Evolutionary conservation across 176 grass and related monocot species (phyloP), one percentile per base, ranked within the genome.

Genomic region (Miscanthus lutarioriparius): DNA sequence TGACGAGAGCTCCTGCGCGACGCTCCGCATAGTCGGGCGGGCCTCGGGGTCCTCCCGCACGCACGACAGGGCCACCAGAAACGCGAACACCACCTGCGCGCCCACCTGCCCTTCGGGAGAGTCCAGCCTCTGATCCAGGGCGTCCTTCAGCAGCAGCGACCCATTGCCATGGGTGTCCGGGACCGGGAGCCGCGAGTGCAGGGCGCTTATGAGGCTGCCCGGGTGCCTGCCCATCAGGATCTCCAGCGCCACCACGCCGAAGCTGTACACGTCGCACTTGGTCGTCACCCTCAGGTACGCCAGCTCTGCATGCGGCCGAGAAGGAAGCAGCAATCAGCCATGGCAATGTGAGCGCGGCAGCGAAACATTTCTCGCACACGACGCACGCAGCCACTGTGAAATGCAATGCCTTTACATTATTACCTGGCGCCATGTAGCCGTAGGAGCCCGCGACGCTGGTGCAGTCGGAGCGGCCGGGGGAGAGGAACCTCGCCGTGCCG

Each of bases 371-470:
- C 2, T 32, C 33, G 33, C 33, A 36, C 14, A 28, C 28, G 30
- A 17, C 12, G 13, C 63, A 7, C 63, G 3, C 58, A 12, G 9
- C n/a, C 22, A 26, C 7, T 19, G 9, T 62, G n/a, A 26, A n/a
- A n/a, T 3, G 54, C 22, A 59, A 10, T 4, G 3, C 3, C 27
- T 32, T 51, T 7, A 51, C 47, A 17, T 49, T 48, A 32, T 68
- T 83, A 92, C 93, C 94, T 80, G 94, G 94, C 40, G 91, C 91
- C 91, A 97, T 97, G 79, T 97, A 97, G 14, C 94, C 94, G 75
- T 91, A 93, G 25, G 94, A 89, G 53, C 91, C 94, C 5, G 87
- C 94, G 20, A 93, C 22, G 59, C 64, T 90, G 25, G 82, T 84
- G 91, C 89, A 93, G 53, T 41, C 86, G 41, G 89, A 80, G 13